Evolutionary conservation across 371 early-diverging fungal genomes (phyloP), one percentile per base, ranked within the genome.

Genomic region (Funneliformis caledonium): DNA sequence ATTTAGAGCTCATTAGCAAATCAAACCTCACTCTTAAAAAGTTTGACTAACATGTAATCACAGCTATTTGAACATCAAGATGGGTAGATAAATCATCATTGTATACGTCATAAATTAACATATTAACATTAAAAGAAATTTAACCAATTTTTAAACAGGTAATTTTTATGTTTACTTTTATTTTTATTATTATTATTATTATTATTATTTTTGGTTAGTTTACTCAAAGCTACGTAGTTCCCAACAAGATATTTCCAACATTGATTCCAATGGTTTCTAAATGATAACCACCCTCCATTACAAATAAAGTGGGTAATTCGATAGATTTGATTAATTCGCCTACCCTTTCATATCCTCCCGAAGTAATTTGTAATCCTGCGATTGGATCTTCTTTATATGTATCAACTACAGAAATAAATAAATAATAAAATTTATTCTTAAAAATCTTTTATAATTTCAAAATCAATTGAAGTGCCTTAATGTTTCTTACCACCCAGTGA

Each of bases 281-380:
- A 37, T 87, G 89, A 75, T 93, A 93, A 11, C 93, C 94, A 12
- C 94, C 94, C 82, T 94, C 93, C 85, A 92, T 92, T 1, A 94
- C 90, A 87, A 94, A 94, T 69, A 94, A 77, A 0, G 91, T 88
- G 4, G 91, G 91, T 16, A 85, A 80, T 0, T 84, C 82, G 37
- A 84, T 83, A 12, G 84, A 83, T 2, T 87, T 88, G 31, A 92
- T 84, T 16, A 86, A 56, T 12, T 80, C 61, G 2, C 92, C 92
- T 43, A 93, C 92, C 59, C 85, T 82, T 7, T 82, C 83, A 80
- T 90, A 93, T 2, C 88, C 88, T 6, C 86, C 85, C 12, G 88
- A 81, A 10, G 89, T 88, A 12, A 90, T 48, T 60, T 88, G 83
- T 80, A 93, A 90, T 4, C 91, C 92, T 3, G 90, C 94, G 26